These are phyloP conservation scores for Candida nitratophila DNA, from an alignment of 805 yeast genomes.

Conservation along the genomic window DNA sequence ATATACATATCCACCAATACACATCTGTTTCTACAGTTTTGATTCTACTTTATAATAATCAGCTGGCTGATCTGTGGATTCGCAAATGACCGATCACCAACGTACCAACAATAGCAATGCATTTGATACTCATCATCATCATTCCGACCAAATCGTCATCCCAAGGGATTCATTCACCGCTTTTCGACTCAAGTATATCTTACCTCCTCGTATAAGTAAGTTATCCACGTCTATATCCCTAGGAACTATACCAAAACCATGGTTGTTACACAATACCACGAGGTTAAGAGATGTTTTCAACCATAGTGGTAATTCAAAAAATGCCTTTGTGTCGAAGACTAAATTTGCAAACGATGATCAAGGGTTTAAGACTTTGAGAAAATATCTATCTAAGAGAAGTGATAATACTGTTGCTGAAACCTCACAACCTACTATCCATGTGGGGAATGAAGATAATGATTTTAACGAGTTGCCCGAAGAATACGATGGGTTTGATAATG, in stretches of 20 bases:
- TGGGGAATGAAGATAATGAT: no score
- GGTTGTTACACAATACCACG: slow-evolving; percentile 28
- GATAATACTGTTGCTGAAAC: no score
- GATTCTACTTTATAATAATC: no score
- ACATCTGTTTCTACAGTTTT: no score
- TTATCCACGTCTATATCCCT: slow-evolving; percentile 41
- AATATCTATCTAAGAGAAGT: no score
- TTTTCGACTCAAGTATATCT: slow-evolving; percentile 47
- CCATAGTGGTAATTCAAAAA: background rate
- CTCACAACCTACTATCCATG: no score
- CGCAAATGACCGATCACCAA: no score
- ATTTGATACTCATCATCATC: no score
- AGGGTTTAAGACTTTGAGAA: background rate
- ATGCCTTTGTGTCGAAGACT: background rate
- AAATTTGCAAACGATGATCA: background rate
- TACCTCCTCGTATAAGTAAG: slow-evolving; percentile 39
- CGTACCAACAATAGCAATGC: no score
- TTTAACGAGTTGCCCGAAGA: background rate
- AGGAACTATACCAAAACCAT: slow-evolving; percentile 53
- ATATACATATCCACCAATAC: no score
- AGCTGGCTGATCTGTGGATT: no score
- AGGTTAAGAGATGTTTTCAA: background rate
- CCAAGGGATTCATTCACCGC: slow-evolving; percentile 58
- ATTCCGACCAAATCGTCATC: slow-evolving; percentile 14
- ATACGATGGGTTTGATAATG: background rate